A percentile compares a stretch with the other conserved stretches of the same genome.
Conservation (phyloP, 108 stramenopile genomes). For the Nitzschia sp. region DNA sequence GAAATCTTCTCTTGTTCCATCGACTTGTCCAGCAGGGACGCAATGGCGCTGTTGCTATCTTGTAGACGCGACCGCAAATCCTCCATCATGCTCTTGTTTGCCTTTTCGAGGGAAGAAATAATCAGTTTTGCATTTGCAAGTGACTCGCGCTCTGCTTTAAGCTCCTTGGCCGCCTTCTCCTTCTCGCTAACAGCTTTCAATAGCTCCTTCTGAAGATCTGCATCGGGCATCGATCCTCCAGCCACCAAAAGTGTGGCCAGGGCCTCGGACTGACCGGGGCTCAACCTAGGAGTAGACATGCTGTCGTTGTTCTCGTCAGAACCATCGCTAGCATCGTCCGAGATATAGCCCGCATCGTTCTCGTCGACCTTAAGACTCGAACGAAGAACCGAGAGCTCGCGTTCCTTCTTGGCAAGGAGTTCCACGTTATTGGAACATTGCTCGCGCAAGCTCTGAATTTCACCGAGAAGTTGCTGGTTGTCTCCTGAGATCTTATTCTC, state of each 20-base stretch:
- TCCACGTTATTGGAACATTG: constrained; percentile 48
- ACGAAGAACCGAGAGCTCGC: constrained; percentile 49
- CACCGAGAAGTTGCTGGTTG: constrained; percentile 23
- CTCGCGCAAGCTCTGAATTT: constrained; percentile 38
- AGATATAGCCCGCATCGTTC: constrained; percentile 53
- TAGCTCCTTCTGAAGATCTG: constrained; percentile 24
- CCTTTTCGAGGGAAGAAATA: constrained; percentile 65
- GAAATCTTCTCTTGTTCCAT: constrained; percentile 43
- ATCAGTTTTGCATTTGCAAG: constrained; percentile 75
- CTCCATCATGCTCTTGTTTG: constrained; percentile 70
- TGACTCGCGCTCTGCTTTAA: constrained; percentile 45
- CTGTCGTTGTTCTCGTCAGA: constrained; percentile 29
- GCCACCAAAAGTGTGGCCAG: constrained; percentile 31
- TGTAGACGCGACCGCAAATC: constrained; percentile 55
- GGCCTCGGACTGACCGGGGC: constrained; percentile 27
- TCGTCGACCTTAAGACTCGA: constrained; percentile 53
- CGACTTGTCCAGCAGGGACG: constrained; percentile 54
- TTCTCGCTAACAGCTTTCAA: constrained; percentile 35
- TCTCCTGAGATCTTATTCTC: constrained; percentile 8
- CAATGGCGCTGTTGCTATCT: constrained; percentile 60
- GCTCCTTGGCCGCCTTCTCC: constrained; percentile 34
- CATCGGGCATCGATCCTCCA: constrained; percentile 8
- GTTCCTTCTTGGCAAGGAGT: constrained; percentile 57
- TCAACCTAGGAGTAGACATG: neutral
- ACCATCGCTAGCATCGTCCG: constrained; percentile 56